Base-by-base conservation (phyloP, 371 early-diverging fungal genomes). In the Mucor lusitanicus region DNA sequence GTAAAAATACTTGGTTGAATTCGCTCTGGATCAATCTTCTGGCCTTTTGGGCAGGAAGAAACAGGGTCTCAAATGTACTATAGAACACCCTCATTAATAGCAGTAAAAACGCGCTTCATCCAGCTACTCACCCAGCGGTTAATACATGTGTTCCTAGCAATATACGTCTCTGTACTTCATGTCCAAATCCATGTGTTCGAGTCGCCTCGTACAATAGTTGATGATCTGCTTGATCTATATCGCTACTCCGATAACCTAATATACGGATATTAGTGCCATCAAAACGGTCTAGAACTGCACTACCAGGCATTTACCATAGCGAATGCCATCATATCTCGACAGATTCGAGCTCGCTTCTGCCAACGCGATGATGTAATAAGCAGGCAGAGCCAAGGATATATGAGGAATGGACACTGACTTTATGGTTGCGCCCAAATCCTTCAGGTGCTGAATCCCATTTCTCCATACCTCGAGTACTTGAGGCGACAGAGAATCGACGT, bases 271-370 rank as follows among this genome's bases (percentile, higher is more conserved):
- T 27, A 46, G 4, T 28, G 6, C 8, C 15, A 27, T 27, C 28
- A 0, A 15, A 33, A 12, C 28, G 30, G 30, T 56, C 56, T 17
- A 56, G 19, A 33, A 54, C 30, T 25, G 25, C 23, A 40, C 63
- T 71, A 25, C 23, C 12, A 35, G 37, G 13, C 23, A 27, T 0
- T 25, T 53, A 82, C 95, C 97, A 75, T 91, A 97, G 58, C 94
- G 85, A 13, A 94, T 70, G 2, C 98, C 98, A 75, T 96, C 95
- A 65, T 86, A 97, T 61, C 94, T 81, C 59, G 96, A 90, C 67
- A 97, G 70, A 70, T 96, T 97, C 17, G 95, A 95, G 13, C 92
- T 90, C 5, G 98, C 97, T 77, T 97, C 98, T 11, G 97, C 96
- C 8, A 92, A 84, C 4, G 95, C 96, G 55, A 97, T 74, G 1